Conservation (phyloP, 2,329 filamentous ascomycete genomes). For the Bipolaris victoriae region DNA sequence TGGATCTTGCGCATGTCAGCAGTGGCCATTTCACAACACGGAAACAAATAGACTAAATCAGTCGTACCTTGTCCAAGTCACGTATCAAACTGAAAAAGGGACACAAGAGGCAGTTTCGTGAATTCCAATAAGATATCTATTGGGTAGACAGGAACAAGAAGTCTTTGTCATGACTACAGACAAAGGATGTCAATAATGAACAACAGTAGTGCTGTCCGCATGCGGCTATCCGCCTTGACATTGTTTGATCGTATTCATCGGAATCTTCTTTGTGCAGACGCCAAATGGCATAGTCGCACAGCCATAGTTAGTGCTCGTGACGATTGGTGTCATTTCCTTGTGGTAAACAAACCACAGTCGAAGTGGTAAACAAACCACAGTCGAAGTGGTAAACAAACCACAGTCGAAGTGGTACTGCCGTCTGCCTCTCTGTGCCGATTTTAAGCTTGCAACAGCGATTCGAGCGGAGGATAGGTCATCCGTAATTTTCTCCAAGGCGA, state of each 20-base stretch:
- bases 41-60: slow-evolving; percentile 15
- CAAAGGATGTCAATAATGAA: slow-evolving; percentile 30
- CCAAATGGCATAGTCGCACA: background rate
- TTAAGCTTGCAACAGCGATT: background rate
- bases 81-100: background rate
- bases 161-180: slow-evolving; percentile 29
- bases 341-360: slow-evolving; percentile 1
- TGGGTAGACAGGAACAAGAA: background rate
- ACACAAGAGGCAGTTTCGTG: background rate
- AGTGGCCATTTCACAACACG: background rate
- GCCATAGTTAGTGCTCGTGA: background rate
- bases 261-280: slow-evolving; percentile 26
- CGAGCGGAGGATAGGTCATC: background rate
- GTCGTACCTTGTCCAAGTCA: background rate
- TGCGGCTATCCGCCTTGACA: slow-evolving; percentile 17
- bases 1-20: slow-evolving; percentile 4
- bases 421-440: background rate
- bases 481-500: background rate
- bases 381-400: slow-evolving; percentile 7
- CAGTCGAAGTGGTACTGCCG: background rate
- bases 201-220: slow-evolving; percentile 25
- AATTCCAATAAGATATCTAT: slow-evolving; percentile 8
- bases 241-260: slow-evolving; percentile 13
- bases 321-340: slow-evolving; percentile 11
- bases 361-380: background rate